phyloP scores from a whole-genome alignment of 2,329 filamentous ascomycete species.

The Aspergillus spinulosporus region DNA sequence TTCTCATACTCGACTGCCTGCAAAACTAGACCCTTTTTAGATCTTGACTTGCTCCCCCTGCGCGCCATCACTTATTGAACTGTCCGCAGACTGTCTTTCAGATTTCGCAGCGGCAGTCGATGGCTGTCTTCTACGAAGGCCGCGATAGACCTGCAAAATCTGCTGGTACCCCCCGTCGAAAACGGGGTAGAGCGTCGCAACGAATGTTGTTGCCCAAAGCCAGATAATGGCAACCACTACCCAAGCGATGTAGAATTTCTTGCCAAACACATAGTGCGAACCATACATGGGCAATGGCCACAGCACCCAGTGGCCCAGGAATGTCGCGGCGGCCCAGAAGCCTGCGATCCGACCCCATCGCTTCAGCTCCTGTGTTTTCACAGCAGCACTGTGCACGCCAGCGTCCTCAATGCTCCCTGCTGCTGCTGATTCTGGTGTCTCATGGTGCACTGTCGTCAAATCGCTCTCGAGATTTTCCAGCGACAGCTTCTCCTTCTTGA shows the following conservation, averaged over 20 bases:
- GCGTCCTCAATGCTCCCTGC: background rate
- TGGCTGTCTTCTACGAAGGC: background rate
- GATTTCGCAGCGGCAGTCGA: background rate
- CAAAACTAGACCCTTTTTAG: background rate
- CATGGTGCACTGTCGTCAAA: slow-evolving; percentile 28
- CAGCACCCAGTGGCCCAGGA: slow-evolving; percentile 55
- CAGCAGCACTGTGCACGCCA: slow-evolving; percentile 4
- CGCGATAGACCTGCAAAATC: background rate
- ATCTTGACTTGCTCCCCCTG: background rate
- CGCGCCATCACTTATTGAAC: background rate
- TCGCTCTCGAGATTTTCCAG: slow-evolving; percentile 13
- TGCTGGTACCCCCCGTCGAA: background rate
- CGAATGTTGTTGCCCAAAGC: background rate
- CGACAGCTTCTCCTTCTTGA: slow-evolving; percentile 33
- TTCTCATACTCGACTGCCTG: no score
- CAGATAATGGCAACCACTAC: background rate
- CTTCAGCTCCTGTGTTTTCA: slow-evolving; percentile 43
- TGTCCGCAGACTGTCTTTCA: background rate
- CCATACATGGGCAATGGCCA: slow-evolving; percentile 60
- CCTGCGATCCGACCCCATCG: slow-evolving; percentile 51
- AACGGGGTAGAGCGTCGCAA: background rate
- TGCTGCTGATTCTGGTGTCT: background rate
- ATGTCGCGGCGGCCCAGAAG: slow-evolving; percentile 52
- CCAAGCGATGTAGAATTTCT: slow-evolving; percentile 19
- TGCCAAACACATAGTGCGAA: slow-evolving; percentile 51